A percentile compares a stretch with the other conserved stretches of the same genome.
These are phyloP conservation scores for Hericium erinaceus DNA, from an alignment of 768 basidiomycete species.

Conservation along the genomic window DNA sequence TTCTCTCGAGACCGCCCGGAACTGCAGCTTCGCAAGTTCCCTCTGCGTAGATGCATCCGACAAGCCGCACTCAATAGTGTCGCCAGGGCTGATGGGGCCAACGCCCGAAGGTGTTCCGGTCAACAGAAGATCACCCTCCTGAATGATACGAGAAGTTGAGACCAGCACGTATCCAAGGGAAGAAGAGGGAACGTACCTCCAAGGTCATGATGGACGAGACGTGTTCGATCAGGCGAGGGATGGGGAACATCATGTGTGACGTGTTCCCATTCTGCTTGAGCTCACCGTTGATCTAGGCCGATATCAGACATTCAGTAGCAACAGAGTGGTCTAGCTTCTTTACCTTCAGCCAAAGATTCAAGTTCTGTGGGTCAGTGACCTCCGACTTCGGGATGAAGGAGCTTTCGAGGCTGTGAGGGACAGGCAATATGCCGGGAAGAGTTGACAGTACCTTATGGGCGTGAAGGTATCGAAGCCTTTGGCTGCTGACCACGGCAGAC, in stretches of 20 bases:
- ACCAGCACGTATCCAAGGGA: neutral
- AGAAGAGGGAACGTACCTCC: slow-evolving; percentile 43
- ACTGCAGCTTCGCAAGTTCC: slow-evolving; percentile 52
- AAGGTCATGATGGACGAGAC: slow-evolving; percentile 94
- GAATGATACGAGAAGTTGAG: slow-evolving; percentile 1
- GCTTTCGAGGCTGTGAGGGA: slow-evolving; percentile 25
- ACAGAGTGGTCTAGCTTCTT: neutral
- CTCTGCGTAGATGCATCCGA: slow-evolving; percentile 41
- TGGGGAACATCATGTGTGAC: slow-evolving; percentile 84
- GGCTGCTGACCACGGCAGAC: slow-evolving; percentile 94
- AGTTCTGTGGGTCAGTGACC: slow-evolving; percentile 63
- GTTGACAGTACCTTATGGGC: slow-evolving; percentile 60
- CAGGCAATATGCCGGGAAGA: neutral
- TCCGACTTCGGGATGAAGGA: slow-evolving; percentile 71
- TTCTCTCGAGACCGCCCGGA: slow-evolving; percentile 53
- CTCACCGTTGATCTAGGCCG: slow-evolving; percentile 65
- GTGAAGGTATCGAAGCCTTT: slow-evolving; percentile 98
- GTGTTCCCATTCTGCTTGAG: slow-evolving; percentile 83
- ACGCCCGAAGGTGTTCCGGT: slow-evolving; percentile 93
- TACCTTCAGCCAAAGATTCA: slow-evolving; percentile 72
- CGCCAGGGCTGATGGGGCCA: slow-evolving; percentile 66
- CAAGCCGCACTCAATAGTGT: slow-evolving; percentile 69
- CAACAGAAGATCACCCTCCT: slow-evolving; percentile 89
- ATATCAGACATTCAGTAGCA: neutral
- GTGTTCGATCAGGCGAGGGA: slow-evolving; percentile 82